A percentile compares a stretch with the other conserved stretches of the same genome.
Conservation (phyloP, 2,329 filamentous ascomycete genomes). For the Lecanoromycetidae sp. region DNA sequence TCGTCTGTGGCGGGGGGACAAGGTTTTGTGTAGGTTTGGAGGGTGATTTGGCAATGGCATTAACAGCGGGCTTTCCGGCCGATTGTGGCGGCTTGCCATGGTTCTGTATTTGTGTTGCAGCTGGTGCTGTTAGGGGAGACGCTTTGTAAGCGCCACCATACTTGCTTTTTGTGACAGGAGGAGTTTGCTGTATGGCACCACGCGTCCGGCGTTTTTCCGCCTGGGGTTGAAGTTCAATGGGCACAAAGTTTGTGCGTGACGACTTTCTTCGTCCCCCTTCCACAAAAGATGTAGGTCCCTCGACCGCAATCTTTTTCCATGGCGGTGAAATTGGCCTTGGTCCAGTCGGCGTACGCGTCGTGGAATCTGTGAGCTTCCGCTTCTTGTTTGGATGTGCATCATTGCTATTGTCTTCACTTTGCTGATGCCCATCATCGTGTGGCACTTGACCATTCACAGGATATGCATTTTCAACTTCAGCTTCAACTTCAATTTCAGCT, state of each 20-base stretch:
- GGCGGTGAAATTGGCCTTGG: constrained; percentile 53
- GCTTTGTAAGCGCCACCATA: constrained; percentile 21
- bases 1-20: neutral
- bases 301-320: constrained; percentile 76
- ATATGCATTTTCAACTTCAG: neutral
- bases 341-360: constrained; percentile 8
- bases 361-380: constrained; percentile 17
- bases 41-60: constrained; percentile 3
- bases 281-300: constrained; percentile 77
- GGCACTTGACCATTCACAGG: constrained; percentile 1
- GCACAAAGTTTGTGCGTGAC: constrained; percentile 42
- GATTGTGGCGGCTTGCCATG: constrained; percentile 12
- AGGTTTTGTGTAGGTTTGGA: constrained; percentile 3
- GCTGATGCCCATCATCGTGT: neutral
- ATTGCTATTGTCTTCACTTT: constrained; percentile 13
- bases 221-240: constrained; percentile 36
- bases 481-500: neutral
- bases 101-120: constrained; percentile 9
- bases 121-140: constrained; percentile 8
- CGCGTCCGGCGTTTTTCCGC: constrained; percentile 37
- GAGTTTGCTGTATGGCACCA: constrained; percentile 23
- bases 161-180: constrained; percentile 21
- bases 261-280: constrained; percentile 51
- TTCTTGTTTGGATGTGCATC: constrained; percentile 23
- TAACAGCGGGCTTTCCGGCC: constrained; percentile 9